phyloP scores from a whole-genome alignment of 345 rosid genomes.

The Eucalyptus tenuipes region DNA sequence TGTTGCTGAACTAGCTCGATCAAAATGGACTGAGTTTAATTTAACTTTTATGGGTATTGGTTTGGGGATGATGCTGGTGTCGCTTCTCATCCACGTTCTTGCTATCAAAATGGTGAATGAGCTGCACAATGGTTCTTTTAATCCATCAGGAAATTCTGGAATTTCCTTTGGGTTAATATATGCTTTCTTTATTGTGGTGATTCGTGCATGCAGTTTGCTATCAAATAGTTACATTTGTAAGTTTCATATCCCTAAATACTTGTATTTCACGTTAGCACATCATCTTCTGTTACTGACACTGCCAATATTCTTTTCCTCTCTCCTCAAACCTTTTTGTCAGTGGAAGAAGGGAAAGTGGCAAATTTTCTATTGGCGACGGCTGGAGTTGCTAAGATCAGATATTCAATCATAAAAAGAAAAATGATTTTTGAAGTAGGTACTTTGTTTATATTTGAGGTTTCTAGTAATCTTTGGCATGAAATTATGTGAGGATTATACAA shows the following conservation, averaged over 20 bases:
- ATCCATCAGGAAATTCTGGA: constrained; percentile 15
- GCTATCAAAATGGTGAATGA: constrained; percentile 23
- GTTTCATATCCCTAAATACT: constrained; percentile 5
- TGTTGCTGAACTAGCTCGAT: constrained; percentile 77
- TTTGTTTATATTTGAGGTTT: neutral
- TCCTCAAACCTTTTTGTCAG: constrained; percentile 20
- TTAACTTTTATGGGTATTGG: constrained; percentile 72
- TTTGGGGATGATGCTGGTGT: constrained; percentile 47
- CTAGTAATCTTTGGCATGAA: neutral
- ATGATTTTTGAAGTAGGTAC: constrained; percentile 55
- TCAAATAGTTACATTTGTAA: constrained; percentile 91
- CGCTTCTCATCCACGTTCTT: constrained; percentile 34
- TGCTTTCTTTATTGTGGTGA: constrained; percentile 35
- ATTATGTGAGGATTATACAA: neutral
- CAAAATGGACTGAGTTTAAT: constrained; percentile 95
- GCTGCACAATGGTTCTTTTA: constrained; percentile 3
- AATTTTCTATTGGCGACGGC: constrained; percentile 81
- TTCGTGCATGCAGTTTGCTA: constrained; percentile 82
- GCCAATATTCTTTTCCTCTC: neutral
- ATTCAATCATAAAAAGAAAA: constrained; percentile 39
- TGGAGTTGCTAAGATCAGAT: constrained; percentile 53
- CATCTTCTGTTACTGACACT: neutral
- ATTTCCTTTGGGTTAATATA: constrained; percentile 29
- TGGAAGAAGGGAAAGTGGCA: constrained; percentile 97
- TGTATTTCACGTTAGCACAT: neutral